Base-by-base conservation (phyloP, 208 protist genomes). In the Histomonas meleagridis region DNA sequence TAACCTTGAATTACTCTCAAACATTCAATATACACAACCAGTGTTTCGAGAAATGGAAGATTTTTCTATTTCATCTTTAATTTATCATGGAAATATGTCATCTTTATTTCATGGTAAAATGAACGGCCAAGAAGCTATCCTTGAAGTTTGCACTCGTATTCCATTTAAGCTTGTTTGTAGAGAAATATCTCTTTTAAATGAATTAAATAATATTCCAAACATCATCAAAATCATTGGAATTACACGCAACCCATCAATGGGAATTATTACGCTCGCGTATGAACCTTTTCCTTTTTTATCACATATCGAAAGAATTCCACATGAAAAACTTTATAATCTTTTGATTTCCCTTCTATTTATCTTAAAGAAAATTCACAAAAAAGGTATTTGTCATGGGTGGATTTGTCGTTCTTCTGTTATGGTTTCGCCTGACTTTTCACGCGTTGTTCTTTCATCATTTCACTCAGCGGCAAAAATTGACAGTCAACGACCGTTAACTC, bases 161-260 rank as follows among this genome's bases (percentile, higher is more conserved):
- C 76, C 76, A 55, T 86, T 55, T 49, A 40, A 46, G 5, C 46
- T 86, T 55, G 76, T 86, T 55, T 86, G 76, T 55, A 9, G 76
- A 32, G 76, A 86, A 55, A n/a, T 65, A 12, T 5, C 7, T 32
- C 23, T 65, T n/a, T 32, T 86, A 23, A 28, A 86, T 53, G 46
- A 86, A 26, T 86, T 86, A 86, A 86, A 86, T 1, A n/a, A n/a
- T n/a, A 86, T 86, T 38, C 21, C 51, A 18, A 86, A 86, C 18
- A 86, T 86, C 4, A n/a, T 86, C 10, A 51, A 86, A 49, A 55
- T 86, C 18, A 38, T 23, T 21, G 46, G 46, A 3, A 9, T 86
- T 32, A 86, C 76, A 46, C 38, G 76, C 1, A 86, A 86, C 38
- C 14, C 40, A 57, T 51, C 76, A 21, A 40, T 86, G 51, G 76